Evolutionary conservation across 192 early-diverging fungal species (phyloP), one percentile per base, ranked within the genome.

Genomic region (Rhizoclosmatium globosum): DNA sequence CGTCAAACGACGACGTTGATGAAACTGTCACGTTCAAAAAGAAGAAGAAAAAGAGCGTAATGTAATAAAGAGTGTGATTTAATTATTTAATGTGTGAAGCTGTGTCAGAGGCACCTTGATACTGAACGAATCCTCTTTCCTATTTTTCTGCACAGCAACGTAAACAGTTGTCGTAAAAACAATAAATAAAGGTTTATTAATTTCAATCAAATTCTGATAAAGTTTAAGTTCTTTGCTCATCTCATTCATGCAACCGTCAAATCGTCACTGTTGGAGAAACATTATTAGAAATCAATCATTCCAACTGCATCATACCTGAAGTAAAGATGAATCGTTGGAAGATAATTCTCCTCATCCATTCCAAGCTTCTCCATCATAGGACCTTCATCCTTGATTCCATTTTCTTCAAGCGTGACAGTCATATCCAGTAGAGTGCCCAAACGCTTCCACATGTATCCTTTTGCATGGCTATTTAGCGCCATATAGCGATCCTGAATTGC

Each of bases 391-490:
- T 57, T 50, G 21, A 91, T 76, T 4, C 88, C 87, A 77, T 91
- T 91, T 66, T 91, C 74, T 21, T 88, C 83, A 56, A 91, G 76
- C n/a, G 89, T 87, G 50, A 64, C 61, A 23, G 57, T 78, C 89
- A 91, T 91, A 64, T 91, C 89, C 42, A 91, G 72, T 19, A 91
- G 72, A 13, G 67, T 68, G 3, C 85, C 87, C 42, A 90, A 81
- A n/a, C 87, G 76, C 71, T 91, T 91, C 89, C 89, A 91, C 84
- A 89, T 88, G 83, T 91, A 91, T 11, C 88, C 87, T 70, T 88
- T 91, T 19, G 89, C 88, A 71, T 91, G 89, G 2, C 80, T 64
- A 68, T 91, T 91, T 62, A 82, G 79, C 2, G 59, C 42, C 50
- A 84, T 50, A 73, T 89, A 91, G 2, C 89, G 73, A 21, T 89